Conservation (phyloP, 73 alveolate genomes). For the Stentor roeselii region DNA sequence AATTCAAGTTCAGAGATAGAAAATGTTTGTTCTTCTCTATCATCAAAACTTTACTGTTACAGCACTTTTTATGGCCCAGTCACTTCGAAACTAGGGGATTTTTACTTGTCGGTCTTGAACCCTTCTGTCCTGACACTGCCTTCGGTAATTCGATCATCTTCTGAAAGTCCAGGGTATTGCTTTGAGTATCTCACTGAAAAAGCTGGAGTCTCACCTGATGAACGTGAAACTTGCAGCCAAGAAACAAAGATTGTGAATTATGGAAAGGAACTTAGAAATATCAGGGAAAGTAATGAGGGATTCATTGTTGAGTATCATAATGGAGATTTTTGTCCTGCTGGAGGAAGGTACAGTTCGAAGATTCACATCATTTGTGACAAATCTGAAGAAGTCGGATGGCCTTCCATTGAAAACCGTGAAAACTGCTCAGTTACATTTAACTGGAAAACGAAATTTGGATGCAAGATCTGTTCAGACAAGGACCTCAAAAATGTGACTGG, state of each 20-base stretch:
- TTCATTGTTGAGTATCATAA: not conserved
- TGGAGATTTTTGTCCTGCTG: constrained; percentile 1
- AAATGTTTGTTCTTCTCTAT: not conserved
- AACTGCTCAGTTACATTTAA: not conserved
- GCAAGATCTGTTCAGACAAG: not conserved
- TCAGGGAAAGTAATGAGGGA: not conserved
- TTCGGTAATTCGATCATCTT: not conserved
- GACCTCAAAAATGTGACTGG: not conserved
- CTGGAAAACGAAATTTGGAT: constrained; percentile 11
- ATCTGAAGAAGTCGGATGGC: constrained; percentile 18
- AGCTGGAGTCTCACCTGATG: not conserved
- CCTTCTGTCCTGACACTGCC: not conserved
- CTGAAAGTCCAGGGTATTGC: not conserved
- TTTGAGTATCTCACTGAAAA: not conserved
- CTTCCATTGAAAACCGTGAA: not conserved
- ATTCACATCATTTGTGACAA: not conserved
- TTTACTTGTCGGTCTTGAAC: constrained; percentile 1
- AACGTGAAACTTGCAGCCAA: not conserved
- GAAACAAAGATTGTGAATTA: not conserved
- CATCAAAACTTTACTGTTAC: not conserved
- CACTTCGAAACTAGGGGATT: not conserved
- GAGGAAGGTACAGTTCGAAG: not conserved
- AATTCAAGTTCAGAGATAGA: not conserved
- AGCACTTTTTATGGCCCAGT: constrained; percentile 19
- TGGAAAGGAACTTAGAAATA: not conserved